Percentiles rank a stretch among this genome's conserved stretches.
phyloP scores from a whole-genome alignment of 257 asterid species.

The Capsicum baccatum region DNA sequence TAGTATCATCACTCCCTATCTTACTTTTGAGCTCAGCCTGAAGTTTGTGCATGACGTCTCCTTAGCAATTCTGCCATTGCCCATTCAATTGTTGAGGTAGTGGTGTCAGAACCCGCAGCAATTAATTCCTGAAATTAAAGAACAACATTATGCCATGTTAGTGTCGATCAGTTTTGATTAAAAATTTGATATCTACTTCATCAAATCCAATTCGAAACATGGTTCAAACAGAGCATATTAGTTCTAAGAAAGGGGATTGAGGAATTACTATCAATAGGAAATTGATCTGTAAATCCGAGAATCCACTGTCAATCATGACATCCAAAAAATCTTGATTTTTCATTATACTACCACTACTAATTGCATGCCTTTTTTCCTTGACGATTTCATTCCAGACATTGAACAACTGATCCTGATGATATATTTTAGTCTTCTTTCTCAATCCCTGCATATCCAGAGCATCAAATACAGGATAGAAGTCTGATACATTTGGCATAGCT shows the following conservation, averaged over 20 bases:
- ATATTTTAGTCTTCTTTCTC: slow-evolving; percentile 27
- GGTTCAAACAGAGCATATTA: no score
- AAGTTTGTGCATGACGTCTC: slow-evolving; percentile 32
- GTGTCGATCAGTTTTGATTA: not conserved
- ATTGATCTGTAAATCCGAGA: slow-evolving; percentile 44
- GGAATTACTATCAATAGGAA: slow-evolving; percentile 42
- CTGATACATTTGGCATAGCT: slow-evolving; percentile 41
- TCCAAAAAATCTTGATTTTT: slow-evolving; percentile 40
- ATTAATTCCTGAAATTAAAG: slow-evolving; percentile 37
- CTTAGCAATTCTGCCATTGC: slow-evolving; percentile 44
- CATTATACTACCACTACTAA: not conserved
- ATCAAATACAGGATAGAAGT: slow-evolving; percentile 43
- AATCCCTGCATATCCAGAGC: slow-evolving; percentile 50
- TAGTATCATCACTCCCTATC: slow-evolving; percentile 14
- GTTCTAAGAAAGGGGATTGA: no score
- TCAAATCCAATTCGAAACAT: not conserved
- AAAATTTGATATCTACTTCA: not conserved
- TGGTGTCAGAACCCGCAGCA: slow-evolving; percentile 51
- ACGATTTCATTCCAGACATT: slow-evolving; percentile 42
- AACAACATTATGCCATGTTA: not conserved
- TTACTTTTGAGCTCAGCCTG: slow-evolving; percentile 34
- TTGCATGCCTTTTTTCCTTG: slow-evolving; percentile 36
- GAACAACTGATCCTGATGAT: not conserved
- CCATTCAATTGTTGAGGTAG: slow-evolving; percentile 45
- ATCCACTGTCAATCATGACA: slow-evolving; percentile 32